Base-by-base conservation (phyloP, 192 early-diverging fungal genomes). In the Linnemannia zychae region DNA sequence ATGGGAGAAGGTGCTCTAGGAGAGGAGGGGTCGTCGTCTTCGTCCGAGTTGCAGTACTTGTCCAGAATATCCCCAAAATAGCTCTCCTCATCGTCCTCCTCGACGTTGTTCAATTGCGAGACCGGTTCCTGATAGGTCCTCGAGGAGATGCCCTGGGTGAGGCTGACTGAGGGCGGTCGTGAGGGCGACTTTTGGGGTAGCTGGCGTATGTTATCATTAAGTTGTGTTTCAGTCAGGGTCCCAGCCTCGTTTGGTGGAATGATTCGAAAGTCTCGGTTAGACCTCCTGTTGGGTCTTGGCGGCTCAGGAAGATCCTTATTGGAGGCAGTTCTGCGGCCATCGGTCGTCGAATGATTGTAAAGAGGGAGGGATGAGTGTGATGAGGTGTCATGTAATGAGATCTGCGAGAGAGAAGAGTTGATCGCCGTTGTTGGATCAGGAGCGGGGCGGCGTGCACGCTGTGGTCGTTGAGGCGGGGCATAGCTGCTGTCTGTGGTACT, bases 11-110 rank as follows among this genome's bases (percentile, higher is more conserved):
- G 65, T 18, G 75, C 69, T 16, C 40, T 15, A 16, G 81, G 65
- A 11, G 81, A 74, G 15, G 31, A 63, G 15, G 73, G 67, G 12
- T 79, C 77, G 20, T 85, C 83, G 20, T 85, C 82, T 15, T 85
- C 83, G 33, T 85, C 78, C 28, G 77, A 79, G 50, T 85, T 76
- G 57, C 83, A 85, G 50, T 79, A 85, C 36, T 85, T 85, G 60
- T 85, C 83, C 9, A 85, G 74, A n/a, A 79, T 79, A 18, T 85
- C 83, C 0, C 74, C 83, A 73, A 85, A 85, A 34, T 85, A 85
- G 63, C 74, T 76, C 22, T 79, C 83, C 31, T 79, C 82, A 0
- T 85, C 82, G 44, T 84, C 72, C 4, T 78, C 76, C 16, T 60
- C 36, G 11, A 48, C 44, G 20, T 18, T 49, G 37, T 63, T 38